A percentile compares a stretch with the other conserved stretches of the same genome.
phyloP scores from a whole-genome alignment of 2,329 filamentous ascomycete genomes.

The Fusarium sp. region DNA sequence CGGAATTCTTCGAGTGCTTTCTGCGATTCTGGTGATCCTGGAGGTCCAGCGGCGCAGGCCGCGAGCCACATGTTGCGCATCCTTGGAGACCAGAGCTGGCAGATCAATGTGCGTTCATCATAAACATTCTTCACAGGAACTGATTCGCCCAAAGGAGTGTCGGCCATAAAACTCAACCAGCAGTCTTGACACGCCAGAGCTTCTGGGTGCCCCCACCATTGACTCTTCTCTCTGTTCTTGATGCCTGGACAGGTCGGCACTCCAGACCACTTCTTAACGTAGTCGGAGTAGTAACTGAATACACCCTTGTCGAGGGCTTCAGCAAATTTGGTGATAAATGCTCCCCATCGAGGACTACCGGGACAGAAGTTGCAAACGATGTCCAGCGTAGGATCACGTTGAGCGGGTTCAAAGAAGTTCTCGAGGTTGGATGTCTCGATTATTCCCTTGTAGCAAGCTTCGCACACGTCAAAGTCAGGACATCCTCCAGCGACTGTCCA shows the following conservation, averaged over 20 bases:
- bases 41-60: slow-evolving; percentile 42
- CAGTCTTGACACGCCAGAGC: slow-evolving; percentile 51
- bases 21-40: slow-evolving; percentile 42
- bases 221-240: slow-evolving; percentile 36
- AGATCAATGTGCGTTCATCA: slow-evolving; percentile 46
- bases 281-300: slow-evolving; percentile 45
- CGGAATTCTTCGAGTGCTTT: slow-evolving; percentile 43
- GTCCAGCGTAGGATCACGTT: slow-evolving; percentile 22
- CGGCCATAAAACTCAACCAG: slow-evolving; percentile 46
- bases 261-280: slow-evolving; percentile 45
- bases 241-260: slow-evolving; percentile 47
- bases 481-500: slow-evolving; percentile 46
- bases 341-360: slow-evolving; percentile 36
- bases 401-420: slow-evolving; percentile 44
- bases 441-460: slow-evolving; percentile 49
- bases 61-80: slow-evolving; percentile 52
- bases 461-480: slow-evolving; percentile 45
- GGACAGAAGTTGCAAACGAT: slow-evolving; percentile 49
- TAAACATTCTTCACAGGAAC: slow-evolving; percentile 42
- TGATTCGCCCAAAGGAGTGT: slow-evolving; percentile 41
- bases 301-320: slow-evolving; percentile 49
- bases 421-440: slow-evolving; percentile 42
- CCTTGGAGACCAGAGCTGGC: slow-evolving; percentile 52
- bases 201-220: slow-evolving; percentile 52
- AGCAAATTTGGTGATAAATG: slow-evolving; percentile 42